Percentiles rank a stretch among this genome's conserved stretches.
These are phyloP conservation scores for Podaxis carcinomalis DNA, from an alignment of 768 basidiomycete genomes.

Conservation along the genomic window DNA sequence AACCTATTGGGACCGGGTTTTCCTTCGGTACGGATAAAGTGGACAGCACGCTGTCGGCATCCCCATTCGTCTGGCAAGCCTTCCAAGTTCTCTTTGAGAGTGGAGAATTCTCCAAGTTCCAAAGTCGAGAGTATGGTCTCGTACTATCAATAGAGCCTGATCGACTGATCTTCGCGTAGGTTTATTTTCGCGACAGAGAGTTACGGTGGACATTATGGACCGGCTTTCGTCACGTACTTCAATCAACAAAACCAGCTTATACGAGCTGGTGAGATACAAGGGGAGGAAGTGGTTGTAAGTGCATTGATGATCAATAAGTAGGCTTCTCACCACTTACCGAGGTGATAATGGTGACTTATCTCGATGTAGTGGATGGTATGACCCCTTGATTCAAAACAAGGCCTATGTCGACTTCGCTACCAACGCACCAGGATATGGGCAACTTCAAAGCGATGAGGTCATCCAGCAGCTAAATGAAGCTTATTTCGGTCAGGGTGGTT, in stretches of 20 bases:
- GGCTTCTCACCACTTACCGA: background rate
- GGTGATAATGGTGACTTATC: background rate
- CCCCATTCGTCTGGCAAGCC: constrained; percentile 56
- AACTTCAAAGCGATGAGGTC: constrained; percentile 44
- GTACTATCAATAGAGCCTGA: constrained; percentile 36
- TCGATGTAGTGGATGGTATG: constrained; percentile 53
- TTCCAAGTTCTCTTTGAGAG: constrained; percentile 60
- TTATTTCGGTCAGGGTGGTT: constrained; percentile 46
- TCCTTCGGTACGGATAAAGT: constrained; percentile 49
- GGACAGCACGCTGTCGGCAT: constrained; percentile 49
- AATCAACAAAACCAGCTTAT: constrained; percentile 58
- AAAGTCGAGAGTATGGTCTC: constrained; percentile 48
- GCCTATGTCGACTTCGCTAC: constrained; percentile 59
- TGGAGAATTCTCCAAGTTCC: constrained; percentile 44
- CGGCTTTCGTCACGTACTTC: constrained; percentile 60
- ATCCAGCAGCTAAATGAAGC: constrained; percentile 43
- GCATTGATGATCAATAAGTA: constrained; percentile 64
- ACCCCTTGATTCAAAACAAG: constrained; percentile 59
- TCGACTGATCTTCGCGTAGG: background rate
- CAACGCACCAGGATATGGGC: constrained; percentile 64
- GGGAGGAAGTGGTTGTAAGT: constrained; percentile 48
- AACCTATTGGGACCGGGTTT: constrained; percentile 61
- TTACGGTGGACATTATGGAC: constrained; percentile 71
- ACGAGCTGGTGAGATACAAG: constrained; percentile 35
- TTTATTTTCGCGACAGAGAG: constrained; percentile 31